Evolutionary conservation across 2,329 filamentous ascomycete species (phyloP).

Genomic region (Thielaviopsis ethacetica): DNA sequence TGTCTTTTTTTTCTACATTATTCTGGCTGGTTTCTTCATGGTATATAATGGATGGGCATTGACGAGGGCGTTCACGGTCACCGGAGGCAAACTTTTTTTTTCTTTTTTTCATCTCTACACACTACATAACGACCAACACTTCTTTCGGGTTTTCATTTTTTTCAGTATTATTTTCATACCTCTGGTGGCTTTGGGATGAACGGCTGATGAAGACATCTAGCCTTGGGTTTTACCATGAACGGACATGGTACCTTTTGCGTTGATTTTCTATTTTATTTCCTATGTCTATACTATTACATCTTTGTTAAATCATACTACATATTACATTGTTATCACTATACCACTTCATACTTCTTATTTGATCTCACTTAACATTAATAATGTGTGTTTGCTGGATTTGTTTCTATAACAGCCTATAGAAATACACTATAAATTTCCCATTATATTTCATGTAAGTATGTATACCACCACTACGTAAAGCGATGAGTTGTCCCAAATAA

Average conservation of each 20-base stretch:
- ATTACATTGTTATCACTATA: background rate
- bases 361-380: too few relatives aligned
- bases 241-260: constrained; percentile 8
- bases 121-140: background rate
- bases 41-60: background rate
- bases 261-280: background rate
- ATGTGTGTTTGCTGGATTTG: too few relatives aligned
- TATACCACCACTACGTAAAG: too few relatives aligned
- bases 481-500: too few relatives aligned
- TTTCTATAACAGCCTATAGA: too few relatives aligned
- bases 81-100: background rate
- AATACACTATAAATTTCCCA: too few relatives aligned
- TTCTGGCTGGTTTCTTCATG: background rate
- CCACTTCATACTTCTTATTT: background rate
- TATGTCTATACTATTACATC: background rate
- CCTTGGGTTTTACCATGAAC: constrained; percentile 9
- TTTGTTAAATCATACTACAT: background rate
- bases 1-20: background rate
- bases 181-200: background rate
- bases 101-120: background rate
- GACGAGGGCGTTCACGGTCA: background rate
- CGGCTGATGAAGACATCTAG: constrained; percentile 8
- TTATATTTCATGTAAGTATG: too few relatives aligned
- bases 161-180: background rate
- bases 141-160: background rate